Conservation (phyloP, 2,329 filamentous ascomycete species). For the Penicillium sp. region DNA sequence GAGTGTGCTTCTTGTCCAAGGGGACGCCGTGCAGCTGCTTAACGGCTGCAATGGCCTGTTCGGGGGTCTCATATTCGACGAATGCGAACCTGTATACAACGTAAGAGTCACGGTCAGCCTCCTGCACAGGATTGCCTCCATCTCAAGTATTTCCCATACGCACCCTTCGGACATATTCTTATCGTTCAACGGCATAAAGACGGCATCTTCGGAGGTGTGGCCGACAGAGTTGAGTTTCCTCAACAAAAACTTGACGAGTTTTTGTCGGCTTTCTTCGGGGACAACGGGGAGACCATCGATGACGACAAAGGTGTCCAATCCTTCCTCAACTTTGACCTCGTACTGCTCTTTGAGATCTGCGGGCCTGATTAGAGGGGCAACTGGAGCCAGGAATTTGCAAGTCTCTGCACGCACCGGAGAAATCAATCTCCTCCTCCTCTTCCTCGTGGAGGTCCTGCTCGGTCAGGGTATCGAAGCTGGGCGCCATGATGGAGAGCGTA, state of each 20-base stretch:
- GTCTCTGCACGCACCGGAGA: conserved; percentile 53
- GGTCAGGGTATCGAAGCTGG: conserved; percentile 84
- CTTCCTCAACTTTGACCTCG: conserved; percentile 91
- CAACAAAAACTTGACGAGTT: conserved; percentile 91
- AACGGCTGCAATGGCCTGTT: conserved; percentile 81
- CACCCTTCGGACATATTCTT: conserved; percentile 82
- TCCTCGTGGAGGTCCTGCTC: conserved; percentile 87
- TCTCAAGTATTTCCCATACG: conserved; percentile 26
- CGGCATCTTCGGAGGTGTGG: conserved; percentile 74
- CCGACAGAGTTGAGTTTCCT: conserved; percentile 87
- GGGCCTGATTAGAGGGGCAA: conserved; percentile 19
- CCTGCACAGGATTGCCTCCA: conserved; percentile 1
- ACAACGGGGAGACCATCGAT: conserved; percentile 90
- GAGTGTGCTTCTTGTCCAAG: conserved; percentile 93
- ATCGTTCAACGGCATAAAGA: conserved; percentile 91
- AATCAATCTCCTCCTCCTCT: conserved; percentile 90
- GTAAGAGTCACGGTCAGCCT: not conserved
- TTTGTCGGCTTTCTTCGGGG: conserved; percentile 81
- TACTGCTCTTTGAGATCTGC: conserved; percentile 84
- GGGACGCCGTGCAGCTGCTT: conserved; percentile 80
- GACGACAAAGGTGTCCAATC: conserved; percentile 92
- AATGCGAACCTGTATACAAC: conserved; percentile 74
- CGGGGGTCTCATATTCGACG: conserved; percentile 87
- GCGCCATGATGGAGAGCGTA: conserved; percentile 64
- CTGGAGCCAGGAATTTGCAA: conserved; percentile 18